Percentiles rank a stretch among this genome's conserved stretches.
Conservation (phyloP, 345 rosid genomes). For the Streptanthus diversifolius region DNA sequence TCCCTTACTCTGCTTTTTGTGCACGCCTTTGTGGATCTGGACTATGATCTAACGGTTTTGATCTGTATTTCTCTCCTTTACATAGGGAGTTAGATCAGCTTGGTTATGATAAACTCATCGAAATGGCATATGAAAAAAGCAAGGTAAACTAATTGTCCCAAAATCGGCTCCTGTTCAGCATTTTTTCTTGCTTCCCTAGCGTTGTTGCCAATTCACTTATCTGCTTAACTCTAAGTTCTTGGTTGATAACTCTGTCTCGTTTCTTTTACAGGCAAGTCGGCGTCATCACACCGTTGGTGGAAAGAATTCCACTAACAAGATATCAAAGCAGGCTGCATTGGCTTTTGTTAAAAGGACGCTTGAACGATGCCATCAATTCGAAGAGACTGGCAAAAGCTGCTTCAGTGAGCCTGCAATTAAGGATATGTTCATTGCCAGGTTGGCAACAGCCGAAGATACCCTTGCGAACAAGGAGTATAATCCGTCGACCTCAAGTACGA, state of each 20-base stretch:
- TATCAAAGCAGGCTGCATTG: conserved; percentile 74
- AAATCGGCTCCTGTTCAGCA: not conserved
- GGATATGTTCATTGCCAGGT: conserved; percentile 57
- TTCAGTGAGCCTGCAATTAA: conserved; percentile 67
- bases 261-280: conserved; percentile 52
- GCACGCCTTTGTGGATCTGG: not conserved
- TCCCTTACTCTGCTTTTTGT: not conserved
- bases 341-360: conserved; percentile 72
- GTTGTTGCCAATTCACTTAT: not conserved
- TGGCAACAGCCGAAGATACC: conserved; percentile 41
- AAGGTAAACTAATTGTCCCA: conserved; percentile 45
- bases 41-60: conserved; percentile 11
- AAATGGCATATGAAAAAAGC: conserved; percentile 75
- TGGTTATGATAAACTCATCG: conserved; percentile 71
- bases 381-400: conserved; percentile 79
- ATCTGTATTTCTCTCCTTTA: not conserved
- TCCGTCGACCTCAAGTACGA: conserved; percentile 27
- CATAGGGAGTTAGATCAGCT: conserved; percentile 68
- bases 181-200: not conserved
- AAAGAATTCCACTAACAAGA: conserved; percentile 71
- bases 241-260: conserved; percentile 7
- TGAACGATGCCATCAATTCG: conserved; percentile 58
- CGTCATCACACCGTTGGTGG: conserved; percentile 55
- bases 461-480: conserved; percentile 45
- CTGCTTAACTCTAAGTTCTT: not conserved